Base-by-base conservation (phyloP, 176 grass and related monocot species). In the Eremochloa ophiuroides region DNA sequence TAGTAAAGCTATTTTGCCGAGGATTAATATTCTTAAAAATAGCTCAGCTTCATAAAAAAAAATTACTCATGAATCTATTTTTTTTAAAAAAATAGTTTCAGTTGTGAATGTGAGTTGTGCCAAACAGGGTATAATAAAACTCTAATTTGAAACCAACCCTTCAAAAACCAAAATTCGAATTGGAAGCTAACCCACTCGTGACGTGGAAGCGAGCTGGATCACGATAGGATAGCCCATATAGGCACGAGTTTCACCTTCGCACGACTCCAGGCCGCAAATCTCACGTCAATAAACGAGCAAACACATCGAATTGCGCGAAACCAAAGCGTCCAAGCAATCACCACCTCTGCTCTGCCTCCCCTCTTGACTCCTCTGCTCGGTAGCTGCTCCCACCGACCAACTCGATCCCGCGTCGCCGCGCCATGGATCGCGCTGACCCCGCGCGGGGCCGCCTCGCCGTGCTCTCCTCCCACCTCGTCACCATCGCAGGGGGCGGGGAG, bases 401-500 rank as follows among this genome's bases (percentile, higher is more conserved):
- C 6, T 61, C 60, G 42, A 71, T 59, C 62, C 23, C 8, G 61
- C 18, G 23, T 33, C 25, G 74, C 40, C n/a, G 17, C 51, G 26
- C 67, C 41, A 94, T 94, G 91, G 88, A 94, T 50, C 66, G 56
- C 67, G 48, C 84, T 34, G 87, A 87, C 23, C 74, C 82, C 58
- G 86, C 89, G 43, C 74, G 82, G 25, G 63, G 35, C 50, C 89
- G 95, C 39, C 76, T 98, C 59, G 77, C 84, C 6, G 88, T 89
- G 62, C 81, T 98, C 73, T 88, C 88, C 0, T 60, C 83, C 30
- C 95, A 94, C 84, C 74, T 94, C 33, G 9, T 34, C n/a, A n/a
- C n/a, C n/a, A n/a, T n/a, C n/a, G 20, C 26, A 12, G 63, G 2
- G 0, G 17, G 14, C 33, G 56, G 43, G 60, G n/a, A 37, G n/a